Evolutionary conservation across 164 flowering plant species (phyloP), one percentile per base, ranked within the genome.

Genomic region (Malania oleifera): DNA sequence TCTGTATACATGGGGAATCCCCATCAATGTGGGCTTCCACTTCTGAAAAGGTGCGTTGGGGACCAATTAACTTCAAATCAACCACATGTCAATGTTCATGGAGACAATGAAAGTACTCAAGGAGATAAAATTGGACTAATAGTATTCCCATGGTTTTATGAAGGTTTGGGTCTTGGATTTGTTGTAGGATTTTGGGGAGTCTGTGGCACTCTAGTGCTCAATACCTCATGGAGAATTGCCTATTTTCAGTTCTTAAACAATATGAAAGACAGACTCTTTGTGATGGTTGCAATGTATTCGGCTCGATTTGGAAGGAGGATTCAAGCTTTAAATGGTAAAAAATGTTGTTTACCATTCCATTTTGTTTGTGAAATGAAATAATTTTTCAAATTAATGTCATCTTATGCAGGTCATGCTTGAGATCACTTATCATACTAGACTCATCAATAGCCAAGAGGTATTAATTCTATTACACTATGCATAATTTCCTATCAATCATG

Each of bases 111-210:
- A 11, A 35, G 23, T 7, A 37, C 5, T 23, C 28, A 35, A 23
- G 45, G 34, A 10, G 54, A 54, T 8, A 46, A 54, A 7, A 13
- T 5, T 0, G 18, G 24, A 1, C 7, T 5, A 5, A 5, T 38
- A 7, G 41, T 2, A 5, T 5, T 15, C 14, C 7, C 8, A 12
- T 31, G 38, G 28, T 52, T 54, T 45, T 29, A 14, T 25, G 40
- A 45, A 2, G 24, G 52, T 20, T 18, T 35, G 17, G 29, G 7
- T 7, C 11, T 62, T 22, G 67, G 67, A 44, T 63, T 63, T 31
- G 9, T 28, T 19, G 5, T n/a, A 1, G 46, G 46, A 7, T 43
- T 43, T 18, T 43, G 46, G 46, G 20, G 20, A 15, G 46, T 43
- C n/a, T 43, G 19, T 17, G 20, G 19, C 46, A 15, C 46, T 7